Evolutionary conservation across 768 basidiomycete genomes (phyloP).

Genomic region (Imleria badia): DNA sequence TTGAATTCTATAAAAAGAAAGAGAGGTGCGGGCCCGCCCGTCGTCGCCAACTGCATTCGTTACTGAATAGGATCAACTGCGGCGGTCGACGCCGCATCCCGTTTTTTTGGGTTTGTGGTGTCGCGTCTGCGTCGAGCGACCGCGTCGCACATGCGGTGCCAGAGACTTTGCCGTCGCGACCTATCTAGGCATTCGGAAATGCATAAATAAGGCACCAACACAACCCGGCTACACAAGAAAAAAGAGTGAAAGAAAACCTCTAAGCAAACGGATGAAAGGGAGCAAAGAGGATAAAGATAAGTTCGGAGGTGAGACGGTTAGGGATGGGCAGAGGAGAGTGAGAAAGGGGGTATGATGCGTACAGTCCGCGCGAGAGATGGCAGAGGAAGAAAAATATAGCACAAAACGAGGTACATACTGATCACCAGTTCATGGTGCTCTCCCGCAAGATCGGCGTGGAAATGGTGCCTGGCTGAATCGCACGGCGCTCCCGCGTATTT

Average conservation of each 20-base stretch:
- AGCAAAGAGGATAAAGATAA: slow-evolving; percentile 5
- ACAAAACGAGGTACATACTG: neutral
- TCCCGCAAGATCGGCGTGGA: slow-evolving; percentile 75
- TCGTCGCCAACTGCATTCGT: neutral
- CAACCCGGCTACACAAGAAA: slow-evolving; percentile 22
- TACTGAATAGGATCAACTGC: neutral
- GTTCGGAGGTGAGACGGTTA: neutral
- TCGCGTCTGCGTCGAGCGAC: neutral
- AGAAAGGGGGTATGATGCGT: slow-evolving; percentile 14
- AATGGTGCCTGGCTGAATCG: slow-evolving; percentile 60
- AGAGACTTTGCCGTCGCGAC: slow-evolving; percentile 10
- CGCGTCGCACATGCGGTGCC: slow-evolving; percentile 4
- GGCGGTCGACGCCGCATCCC: slow-evolving; percentile 9
- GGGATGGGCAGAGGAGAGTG: neutral
- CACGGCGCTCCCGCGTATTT: slow-evolving; percentile 55
- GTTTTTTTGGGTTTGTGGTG: neutral
- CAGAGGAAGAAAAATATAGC: neutral
- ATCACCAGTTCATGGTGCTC: slow-evolving; percentile 85
- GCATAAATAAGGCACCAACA: slow-evolving; percentile 26
- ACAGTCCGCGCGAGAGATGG: slow-evolving; percentile 9
- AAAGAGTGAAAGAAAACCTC: neutral
- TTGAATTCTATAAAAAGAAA: neutral
- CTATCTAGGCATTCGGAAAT: slow-evolving; percentile 23
- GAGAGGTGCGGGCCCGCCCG: slow-evolving; percentile 24
- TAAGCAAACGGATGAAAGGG: neutral